These are phyloP conservation scores for Leishmania gerbilli DNA, from an alignment of 208 protist species.

Conservation along the genomic window DNA sequence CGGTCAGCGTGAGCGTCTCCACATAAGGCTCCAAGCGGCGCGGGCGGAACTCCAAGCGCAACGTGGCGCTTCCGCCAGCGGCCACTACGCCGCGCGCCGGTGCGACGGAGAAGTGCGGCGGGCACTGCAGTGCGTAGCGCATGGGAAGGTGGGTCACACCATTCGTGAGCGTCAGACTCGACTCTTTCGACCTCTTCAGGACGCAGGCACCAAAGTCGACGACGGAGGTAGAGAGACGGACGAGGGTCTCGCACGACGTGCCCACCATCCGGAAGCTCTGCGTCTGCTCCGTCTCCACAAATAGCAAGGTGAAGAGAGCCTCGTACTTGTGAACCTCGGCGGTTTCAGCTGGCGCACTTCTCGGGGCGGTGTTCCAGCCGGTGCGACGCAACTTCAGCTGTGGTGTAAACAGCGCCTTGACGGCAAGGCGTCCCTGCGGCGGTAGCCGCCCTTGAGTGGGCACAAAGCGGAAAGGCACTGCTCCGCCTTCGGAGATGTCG, in stretches of 20 bases:
- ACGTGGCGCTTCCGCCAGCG: slow-evolving; percentile 34
- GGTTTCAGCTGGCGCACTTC: slow-evolving; percentile 6
- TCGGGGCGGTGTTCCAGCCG: slow-evolving; percentile 49
- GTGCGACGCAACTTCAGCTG: slow-evolving; percentile 43
- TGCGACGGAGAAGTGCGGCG: slow-evolving; percentile 80
- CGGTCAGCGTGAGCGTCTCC: slow-evolving; percentile 57
- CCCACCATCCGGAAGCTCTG: slow-evolving; percentile 77
- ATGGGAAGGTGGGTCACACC: slow-evolving; percentile 81
- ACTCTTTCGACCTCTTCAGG: slow-evolving; percentile 59
- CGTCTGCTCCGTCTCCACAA: slow-evolving; percentile 88
- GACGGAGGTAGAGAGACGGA: slow-evolving; percentile 57
- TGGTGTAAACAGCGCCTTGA: slow-evolving; percentile 80
- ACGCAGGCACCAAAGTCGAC: slow-evolving; percentile 78
- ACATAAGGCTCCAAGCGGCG: slow-evolving; percentile 76
- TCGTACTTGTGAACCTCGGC: slow-evolving; percentile 53
- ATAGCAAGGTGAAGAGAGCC: slow-evolving; percentile 71
- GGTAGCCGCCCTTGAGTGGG: slow-evolving; percentile 78
- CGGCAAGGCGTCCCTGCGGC: slow-evolving; percentile 41
- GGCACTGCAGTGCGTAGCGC: slow-evolving; percentile 59
- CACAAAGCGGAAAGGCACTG: slow-evolving; percentile 65
- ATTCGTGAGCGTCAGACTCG: slow-evolving; percentile 60
- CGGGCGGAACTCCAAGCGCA: slow-evolving; percentile 85
- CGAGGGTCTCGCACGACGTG: slow-evolving; percentile 68
- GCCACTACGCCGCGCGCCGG: slow-evolving; percentile 53
- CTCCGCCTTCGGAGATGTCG: slow-evolving; percentile 44